Conservation (phyloP, 2,329 filamentous ascomycete genomes). For the Coleophoma eucalyptorum region DNA sequence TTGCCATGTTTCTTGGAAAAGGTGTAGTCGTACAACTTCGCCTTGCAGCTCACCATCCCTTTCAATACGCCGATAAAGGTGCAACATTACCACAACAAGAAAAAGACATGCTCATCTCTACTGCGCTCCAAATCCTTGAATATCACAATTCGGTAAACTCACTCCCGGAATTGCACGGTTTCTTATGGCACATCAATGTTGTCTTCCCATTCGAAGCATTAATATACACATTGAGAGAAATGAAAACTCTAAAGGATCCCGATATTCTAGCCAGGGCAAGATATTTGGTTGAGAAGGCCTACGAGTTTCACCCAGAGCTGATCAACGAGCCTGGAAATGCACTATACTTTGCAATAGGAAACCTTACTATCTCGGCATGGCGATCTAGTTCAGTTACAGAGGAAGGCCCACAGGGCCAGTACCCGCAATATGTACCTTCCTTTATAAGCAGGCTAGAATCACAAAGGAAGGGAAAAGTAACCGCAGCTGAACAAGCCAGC, state of each 20-base stretch:
- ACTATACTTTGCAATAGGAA: neutral
- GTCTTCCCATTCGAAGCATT: slow-evolving; percentile 1
- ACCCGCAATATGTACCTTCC: neutral
- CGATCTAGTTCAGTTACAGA: neutral
- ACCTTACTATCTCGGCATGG: neutral
- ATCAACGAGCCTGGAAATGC: neutral
- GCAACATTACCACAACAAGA: neutral
- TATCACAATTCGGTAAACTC: neutral
- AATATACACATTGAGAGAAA: neutral
- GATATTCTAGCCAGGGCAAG: neutral
- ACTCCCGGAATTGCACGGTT: neutral
- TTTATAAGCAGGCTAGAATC: neutral
- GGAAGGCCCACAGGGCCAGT: neutral
- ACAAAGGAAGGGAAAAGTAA: neutral
- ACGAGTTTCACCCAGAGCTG: neutral
- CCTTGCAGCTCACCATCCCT: neutral
- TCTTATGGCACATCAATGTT: slow-evolving; percentile 2
- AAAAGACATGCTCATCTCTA: neutral
- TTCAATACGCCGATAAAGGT: neutral
- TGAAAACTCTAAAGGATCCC: neutral
- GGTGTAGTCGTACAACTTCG: neutral
- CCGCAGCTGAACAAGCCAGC: neutral
- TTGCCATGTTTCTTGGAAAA: neutral
- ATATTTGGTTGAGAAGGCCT: neutral
- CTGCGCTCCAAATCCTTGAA: neutral